Evolutionary conservation across 1,284 basidiomycete genomes (phyloP).

Genomic region (Trametes pubescens): DNA sequence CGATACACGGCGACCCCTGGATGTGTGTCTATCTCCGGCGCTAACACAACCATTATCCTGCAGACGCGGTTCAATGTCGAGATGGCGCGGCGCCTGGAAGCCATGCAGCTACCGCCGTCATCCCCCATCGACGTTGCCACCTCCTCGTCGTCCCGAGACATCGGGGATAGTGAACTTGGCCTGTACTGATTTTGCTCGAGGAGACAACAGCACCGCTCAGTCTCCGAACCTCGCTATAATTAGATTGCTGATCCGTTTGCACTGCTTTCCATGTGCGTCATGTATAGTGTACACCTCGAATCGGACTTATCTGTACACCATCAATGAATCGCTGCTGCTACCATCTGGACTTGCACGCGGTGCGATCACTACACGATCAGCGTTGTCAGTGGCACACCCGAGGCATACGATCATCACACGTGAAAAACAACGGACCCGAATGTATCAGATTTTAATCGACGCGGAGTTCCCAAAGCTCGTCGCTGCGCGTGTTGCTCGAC

Average conservation of each 20-base stretch:
- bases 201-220: background rate
- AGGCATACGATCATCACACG: conserved; percentile 1
- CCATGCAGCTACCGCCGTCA: conserved; percentile 43
- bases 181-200: background rate
- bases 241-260: background rate
- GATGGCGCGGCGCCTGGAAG: conserved; percentile 48
- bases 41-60: background rate
- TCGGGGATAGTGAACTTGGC: conserved; percentile 23
- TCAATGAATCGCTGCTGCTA: background rate
- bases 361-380: too few species aligned
- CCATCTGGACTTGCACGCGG: background rate
- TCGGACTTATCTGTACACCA: background rate
- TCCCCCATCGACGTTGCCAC: conserved; percentile 26
- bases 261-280: conserved; percentile 6
- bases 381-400: background rate
- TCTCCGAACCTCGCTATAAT: too few species aligned
- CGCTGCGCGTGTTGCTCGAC: conserved; percentile 35
- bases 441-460: conserved; percentile 27
- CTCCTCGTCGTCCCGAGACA: conserved; percentile 24
- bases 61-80: conserved; percentile 35
- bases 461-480: conserved; percentile 38
- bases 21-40: conserved; percentile 1
- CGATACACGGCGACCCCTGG: background rate
- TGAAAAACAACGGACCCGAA: conserved; percentile 6
- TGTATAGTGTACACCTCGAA: background rate